These are phyloP conservation scores for Corymbia citriodora DNA, from an alignment of 441 rosid species.

Conservation along the genomic window DNA sequence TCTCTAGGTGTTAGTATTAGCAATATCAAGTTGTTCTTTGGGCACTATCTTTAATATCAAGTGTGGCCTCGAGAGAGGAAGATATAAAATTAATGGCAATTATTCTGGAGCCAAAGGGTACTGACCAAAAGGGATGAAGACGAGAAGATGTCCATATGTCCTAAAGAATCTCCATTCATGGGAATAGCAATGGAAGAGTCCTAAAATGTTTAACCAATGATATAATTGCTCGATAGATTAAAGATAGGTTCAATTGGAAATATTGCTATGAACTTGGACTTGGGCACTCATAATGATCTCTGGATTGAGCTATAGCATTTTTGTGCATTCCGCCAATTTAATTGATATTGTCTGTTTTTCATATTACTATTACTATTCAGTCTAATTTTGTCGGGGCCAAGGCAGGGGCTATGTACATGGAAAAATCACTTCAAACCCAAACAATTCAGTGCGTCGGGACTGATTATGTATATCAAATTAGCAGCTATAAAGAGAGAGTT, in stretches of 20 bases:
- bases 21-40: neutral
- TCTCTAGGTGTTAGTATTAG: too few relatives aligned
- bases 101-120: neutral
- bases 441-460: neutral
- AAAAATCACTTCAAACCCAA: neutral
- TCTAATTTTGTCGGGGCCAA: too few relatives aligned
- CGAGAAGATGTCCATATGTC: neutral
- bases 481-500: neutral
- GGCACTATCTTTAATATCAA: neutral
- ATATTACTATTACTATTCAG: fast-evolving
- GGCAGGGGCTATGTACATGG: neutral
- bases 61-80: neutral
- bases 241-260: neutral
- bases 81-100: neutral
- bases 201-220: neutral
- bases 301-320: neutral
- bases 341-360: neutral
- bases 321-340: neutral
- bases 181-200: neutral
- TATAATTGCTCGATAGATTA: neutral
- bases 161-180: neutral
- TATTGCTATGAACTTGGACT: neutral
- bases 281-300: neutral
- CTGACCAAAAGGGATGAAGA: neutral
- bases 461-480: neutral